phyloP scores from a whole-genome alignment of 352 stramenopile species.

The Phytopythium litorale region DNA sequence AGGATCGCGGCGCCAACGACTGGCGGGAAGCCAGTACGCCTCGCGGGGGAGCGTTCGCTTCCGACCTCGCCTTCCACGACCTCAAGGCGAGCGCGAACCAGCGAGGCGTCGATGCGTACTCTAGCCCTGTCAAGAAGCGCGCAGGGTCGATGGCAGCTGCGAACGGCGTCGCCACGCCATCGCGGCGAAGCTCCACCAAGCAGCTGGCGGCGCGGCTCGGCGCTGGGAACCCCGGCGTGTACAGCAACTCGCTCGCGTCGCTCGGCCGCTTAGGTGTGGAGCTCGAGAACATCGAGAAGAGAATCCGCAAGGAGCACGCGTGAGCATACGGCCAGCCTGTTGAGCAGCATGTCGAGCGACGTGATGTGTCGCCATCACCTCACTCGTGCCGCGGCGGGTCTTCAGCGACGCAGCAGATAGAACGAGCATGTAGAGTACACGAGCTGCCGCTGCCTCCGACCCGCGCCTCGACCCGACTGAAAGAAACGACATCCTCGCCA shows the following conservation, averaged over 20 bases:
- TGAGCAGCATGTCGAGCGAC: background rate
- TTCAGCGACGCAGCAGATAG: background rate
- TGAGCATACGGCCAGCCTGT: background rate
- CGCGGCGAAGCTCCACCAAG: conserved; percentile 19
- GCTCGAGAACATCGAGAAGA: conserved; percentile 67
- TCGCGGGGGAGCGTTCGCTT: background rate
- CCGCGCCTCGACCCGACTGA: background rate
- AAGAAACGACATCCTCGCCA: background rate
- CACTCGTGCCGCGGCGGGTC: background rate
- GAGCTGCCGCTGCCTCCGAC: background rate
- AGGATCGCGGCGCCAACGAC: background rate
- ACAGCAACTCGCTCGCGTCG: conserved; percentile 46
- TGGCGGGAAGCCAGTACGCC: background rate
- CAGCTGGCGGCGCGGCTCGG: conserved; percentile 13
- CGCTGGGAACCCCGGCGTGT: conserved; percentile 24
- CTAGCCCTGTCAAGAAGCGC: conserved; percentile 31
- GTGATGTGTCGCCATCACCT: background rate
- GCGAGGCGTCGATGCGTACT: conserved; percentile 16
- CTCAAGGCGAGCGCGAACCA: conserved; percentile 10
- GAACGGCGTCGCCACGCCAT: conserved; percentile 9
- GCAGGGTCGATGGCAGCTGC: conserved; percentile 7
- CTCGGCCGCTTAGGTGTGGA: conserved; percentile 57
- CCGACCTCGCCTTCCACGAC: background rate
- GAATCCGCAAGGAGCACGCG: conserved; percentile 30
- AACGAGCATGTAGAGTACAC: background rate